Conservation (phyloP, 2,329 filamentous ascomycete genomes). For the Beauveria medogensis region DNA sequence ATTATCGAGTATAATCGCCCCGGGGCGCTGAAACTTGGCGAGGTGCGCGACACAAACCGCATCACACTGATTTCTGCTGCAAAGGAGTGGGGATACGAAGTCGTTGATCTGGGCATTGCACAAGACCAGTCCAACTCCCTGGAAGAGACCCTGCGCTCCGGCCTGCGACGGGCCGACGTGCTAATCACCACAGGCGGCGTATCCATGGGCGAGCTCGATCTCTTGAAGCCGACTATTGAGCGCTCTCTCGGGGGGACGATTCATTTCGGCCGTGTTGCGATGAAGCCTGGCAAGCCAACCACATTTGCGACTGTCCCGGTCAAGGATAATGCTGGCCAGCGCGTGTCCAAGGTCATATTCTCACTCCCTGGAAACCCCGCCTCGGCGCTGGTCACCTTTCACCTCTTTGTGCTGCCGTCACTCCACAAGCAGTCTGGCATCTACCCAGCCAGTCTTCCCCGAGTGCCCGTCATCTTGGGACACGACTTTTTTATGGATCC, state of each 20-base stretch:
- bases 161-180: conserved; percentile 66
- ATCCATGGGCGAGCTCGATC: conserved; percentile 94
- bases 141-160: conserved; percentile 68
- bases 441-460: conserved; percentile 59
- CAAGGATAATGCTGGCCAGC: conserved; percentile 49
- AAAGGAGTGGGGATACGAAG: conserved; percentile 64
- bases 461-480: conserved; percentile 60
- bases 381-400: conserved; percentile 84
- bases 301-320: conserved; percentile 85
- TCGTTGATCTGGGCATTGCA: conserved; percentile 79
- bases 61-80: conserved; percentile 78
- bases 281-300: conserved; percentile 98
- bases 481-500: conserved; percentile 69
- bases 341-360: conserved; percentile 67
- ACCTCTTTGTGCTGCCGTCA: conserved; percentile 86
- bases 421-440: conserved; percentile 71
- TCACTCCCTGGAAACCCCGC: conserved; percentile 91
- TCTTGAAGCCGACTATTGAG: conserved; percentile 94
- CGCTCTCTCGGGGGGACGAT: conserved; percentile 82
- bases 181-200: conserved; percentile 91
- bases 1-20: conserved; percentile 67
- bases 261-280: conserved; percentile 89
- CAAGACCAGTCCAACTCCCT: conserved; percentile 64
- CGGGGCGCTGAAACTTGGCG: conserved; percentile 60
- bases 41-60: conserved; percentile 90